Base-by-base conservation (phyloP, 2,329 filamentous ascomycete genomes). In the Stagonosporopsis cucurbitacearum region DNA sequence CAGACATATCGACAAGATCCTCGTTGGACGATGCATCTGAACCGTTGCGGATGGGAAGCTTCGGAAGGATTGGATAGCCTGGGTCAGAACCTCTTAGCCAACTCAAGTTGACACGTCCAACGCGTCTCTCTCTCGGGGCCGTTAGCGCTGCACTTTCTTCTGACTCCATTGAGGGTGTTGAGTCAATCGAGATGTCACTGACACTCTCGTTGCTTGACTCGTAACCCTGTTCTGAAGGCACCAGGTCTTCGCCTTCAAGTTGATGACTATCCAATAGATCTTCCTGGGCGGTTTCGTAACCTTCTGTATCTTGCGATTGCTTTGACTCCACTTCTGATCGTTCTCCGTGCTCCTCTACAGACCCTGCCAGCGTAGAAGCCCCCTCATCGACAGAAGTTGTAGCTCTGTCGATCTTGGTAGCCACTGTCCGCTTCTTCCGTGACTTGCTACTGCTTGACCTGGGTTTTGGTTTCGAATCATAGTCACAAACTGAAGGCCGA, bases 401-500 rank as follows among this genome's bases (percentile, higher is more conserved):
- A 19, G 51, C 19, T 17, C 54, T 50, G 22, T 58, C 56, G 2
- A 51, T 15, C 32, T 66, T 63, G 17, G 37, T 32, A 20, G 45
- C 30, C 11, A 33, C 6, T 17, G 54, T 63, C 8, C 32, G 44
- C 33, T 51, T 60, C 49, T 62, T 63, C 7, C 40, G 55, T 30
- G 61, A 25, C 23, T 43, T 41, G 44, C 55, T 62, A 13, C 42
- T 42, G 15, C 33, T 40, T n/a, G 49, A 32, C 43, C 37, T 58
- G 4, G 62, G 43, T 3, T 37, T 45, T 17, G 57, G 47, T 33
- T 62, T 65, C 19, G 84, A 67, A 39, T 87, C 81, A 4, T 87
- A 78, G 68, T 96, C 92, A 3, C 84, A 87, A 64, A 86, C 82
- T 15, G 83, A 81, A 0, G 92, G 92, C 6, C 84, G 80, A 3